These are phyloP conservation scores for Amanita rubescens DNA, from an alignment of 768 basidiomycete species.

Conservation along the genomic window DNA sequence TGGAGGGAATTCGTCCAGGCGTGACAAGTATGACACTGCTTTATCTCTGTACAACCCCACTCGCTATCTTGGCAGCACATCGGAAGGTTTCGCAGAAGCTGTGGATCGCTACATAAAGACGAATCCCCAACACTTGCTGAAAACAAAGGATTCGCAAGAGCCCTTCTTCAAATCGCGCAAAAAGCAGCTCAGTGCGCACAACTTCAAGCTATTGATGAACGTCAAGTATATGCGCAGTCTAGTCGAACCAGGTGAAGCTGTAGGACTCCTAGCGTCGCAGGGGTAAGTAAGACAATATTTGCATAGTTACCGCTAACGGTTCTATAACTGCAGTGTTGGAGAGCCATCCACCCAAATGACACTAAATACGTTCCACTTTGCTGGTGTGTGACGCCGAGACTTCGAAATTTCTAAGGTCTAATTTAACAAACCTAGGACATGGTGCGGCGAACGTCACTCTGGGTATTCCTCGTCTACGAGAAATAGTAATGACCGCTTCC, in stretches of 20 bases:
- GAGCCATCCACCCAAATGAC: slow-evolving; percentile 99
- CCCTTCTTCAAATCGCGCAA: slow-evolving; percentile 34
- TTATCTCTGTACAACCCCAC: slow-evolving; percentile 74
- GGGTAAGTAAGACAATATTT: slow-evolving; percentile 48
- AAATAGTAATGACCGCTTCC: slow-evolving; percentile 99
- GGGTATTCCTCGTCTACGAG: slow-evolving; percentile 96
- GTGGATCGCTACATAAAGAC: slow-evolving; percentile 72
- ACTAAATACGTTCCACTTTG: slow-evolving; percentile 98
- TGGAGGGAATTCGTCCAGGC: slow-evolving; percentile 37
- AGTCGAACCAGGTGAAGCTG: slow-evolving; percentile 98
- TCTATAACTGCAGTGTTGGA: slow-evolving; percentile 60
- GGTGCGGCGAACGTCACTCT: slow-evolving; percentile 99
- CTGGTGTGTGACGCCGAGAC: slow-evolving; percentile 42
- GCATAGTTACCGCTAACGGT: not conserved
- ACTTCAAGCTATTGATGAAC: slow-evolving; percentile 82
- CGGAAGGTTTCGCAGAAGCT: slow-evolving; percentile 81
- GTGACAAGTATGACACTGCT: slow-evolving; percentile 61
- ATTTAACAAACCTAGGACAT: slow-evolving; percentile 52
- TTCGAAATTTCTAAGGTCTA: not conserved
- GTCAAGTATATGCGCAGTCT: slow-evolving; percentile 90
- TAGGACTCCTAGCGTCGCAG: slow-evolving; percentile 93
- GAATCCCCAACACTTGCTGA: slow-evolving; percentile 50
- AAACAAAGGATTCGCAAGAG: slow-evolving; percentile 27
- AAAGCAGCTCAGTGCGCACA: slow-evolving; percentile 36
- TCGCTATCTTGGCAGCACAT: slow-evolving; percentile 80